phyloP scores from a whole-genome alignment of 371 early-diverging fungal genomes.

The Mucor piriformis region DNA sequence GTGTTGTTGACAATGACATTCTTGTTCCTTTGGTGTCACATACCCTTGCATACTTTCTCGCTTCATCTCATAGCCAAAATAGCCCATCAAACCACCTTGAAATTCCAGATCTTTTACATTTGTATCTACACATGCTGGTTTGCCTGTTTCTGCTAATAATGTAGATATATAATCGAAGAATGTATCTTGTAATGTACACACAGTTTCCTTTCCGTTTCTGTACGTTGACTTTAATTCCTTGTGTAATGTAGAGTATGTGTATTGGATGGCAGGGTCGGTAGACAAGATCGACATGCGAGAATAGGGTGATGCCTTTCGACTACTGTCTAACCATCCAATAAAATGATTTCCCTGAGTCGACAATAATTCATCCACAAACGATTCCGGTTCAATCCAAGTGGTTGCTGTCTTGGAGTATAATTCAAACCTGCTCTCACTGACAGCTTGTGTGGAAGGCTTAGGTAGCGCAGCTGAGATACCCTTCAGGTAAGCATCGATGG shows the following conservation, averaged over 20 bases:
- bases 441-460: not conserved
- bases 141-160: conserved; percentile 3
- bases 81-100: conserved; percentile 86
- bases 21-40: conserved; percentile 43
- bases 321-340: conserved; percentile 21
- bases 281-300: conserved; percentile 39
- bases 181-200: conserved; percentile 1
- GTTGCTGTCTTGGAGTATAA: conserved; percentile 18
- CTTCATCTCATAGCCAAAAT: conserved; percentile 95
- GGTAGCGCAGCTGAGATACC: conserved; percentile 19
- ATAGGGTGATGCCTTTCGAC: conserved; percentile 42
- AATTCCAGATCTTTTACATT: conserved; percentile 50
- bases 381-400: conserved; percentile 35
- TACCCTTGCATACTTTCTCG: conserved; percentile 72
- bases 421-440: not conserved
- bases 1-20: conserved; percentile 33
- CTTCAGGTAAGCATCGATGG: conserved; percentile 7
- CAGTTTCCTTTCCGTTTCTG: not conserved
- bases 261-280: conserved; percentile 36
- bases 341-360: conserved; percentile 6
- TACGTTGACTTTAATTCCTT: conserved; percentile 8
- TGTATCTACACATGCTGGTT: not conserved
- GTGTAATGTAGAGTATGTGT: conserved; percentile 48
- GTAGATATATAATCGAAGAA: conserved; percentile 44
- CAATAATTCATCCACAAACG: conserved; percentile 26